Conservation (phyloP, 192 early-diverging fungal species). For the Lunasporangiospora selenospora region DNA sequence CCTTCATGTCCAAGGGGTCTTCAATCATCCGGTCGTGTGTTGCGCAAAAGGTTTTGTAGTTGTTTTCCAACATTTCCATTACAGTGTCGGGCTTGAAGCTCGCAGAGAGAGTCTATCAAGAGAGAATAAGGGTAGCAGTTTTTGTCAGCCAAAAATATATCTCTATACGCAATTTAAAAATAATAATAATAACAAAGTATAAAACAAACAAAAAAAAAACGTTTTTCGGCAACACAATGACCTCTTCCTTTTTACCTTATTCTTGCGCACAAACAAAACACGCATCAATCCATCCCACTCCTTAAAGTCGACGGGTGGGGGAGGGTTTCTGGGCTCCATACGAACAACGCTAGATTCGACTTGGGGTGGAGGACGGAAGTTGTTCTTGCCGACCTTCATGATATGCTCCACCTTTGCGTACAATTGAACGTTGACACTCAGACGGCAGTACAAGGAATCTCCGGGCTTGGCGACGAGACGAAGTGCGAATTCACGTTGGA, state of each 20-base stretch:
- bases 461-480: conserved; percentile 95
- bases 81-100: conserved; percentile 91
- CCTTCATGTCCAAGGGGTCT: conserved; percentile 87
- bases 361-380: conserved; percentile 96
- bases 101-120: conserved; percentile 73
- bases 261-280: conserved; percentile 91
- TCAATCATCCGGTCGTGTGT: conserved; percentile 81
- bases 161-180: not conserved
- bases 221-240: not conserved
- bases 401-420: conserved; percentile 94
- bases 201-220: not conserved
- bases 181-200: conserved; percentile 2
- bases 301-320: conserved; percentile 92
- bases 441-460: conserved; percentile 88
- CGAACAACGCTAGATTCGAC: conserved; percentile 97
- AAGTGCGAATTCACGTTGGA: conserved; percentile 98
- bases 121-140: not conserved
- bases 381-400: conserved; percentile 98
- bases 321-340: conserved; percentile 92
- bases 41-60: conserved; percentile 94
- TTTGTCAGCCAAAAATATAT: not conserved
- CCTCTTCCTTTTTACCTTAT: conserved; percentile 65
- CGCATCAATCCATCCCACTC: conserved; percentile 98
- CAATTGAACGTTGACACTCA: conserved; percentile 94
- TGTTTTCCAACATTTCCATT: conserved; percentile 91